These are phyloP conservation scores for Fusarium pseudonygamai DNA, from an alignment of 2,329 filamentous ascomycete genomes.

Conservation along the genomic window DNA sequence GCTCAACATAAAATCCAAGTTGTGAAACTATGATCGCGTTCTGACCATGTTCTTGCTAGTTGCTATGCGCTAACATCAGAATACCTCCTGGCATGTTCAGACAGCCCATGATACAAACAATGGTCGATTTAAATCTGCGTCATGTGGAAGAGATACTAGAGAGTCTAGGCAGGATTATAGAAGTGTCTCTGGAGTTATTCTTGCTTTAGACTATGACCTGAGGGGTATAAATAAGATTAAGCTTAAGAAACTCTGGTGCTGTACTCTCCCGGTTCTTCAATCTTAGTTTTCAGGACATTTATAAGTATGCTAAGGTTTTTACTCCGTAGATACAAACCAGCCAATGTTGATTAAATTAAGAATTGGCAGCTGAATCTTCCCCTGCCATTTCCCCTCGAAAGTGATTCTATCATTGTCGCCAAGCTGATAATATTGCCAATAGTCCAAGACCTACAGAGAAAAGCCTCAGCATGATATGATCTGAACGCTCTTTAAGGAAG, in stretches of 20 bases:
- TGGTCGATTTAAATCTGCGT: background rate
- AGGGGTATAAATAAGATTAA: background rate
- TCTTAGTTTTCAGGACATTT: background rate
- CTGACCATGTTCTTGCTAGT: background rate
- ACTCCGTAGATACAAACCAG: background rate
- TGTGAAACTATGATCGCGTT: rapidly evolving
- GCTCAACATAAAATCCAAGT: no score
- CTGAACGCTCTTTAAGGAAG: background rate
- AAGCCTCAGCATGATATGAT: background rate
- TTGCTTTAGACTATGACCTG: background rate
- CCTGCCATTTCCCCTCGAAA: no score
- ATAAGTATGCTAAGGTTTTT: background rate
- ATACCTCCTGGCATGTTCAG: background rate
- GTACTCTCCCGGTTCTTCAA: background rate
- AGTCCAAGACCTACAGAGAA: background rate
- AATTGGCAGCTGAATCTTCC: background rate
- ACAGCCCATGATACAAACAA: background rate
- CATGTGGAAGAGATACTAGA: background rate
- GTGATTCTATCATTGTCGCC: background rate
- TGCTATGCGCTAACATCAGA: background rate
- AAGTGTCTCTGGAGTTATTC: background rate
- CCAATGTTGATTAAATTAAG: background rate
- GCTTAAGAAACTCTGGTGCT: background rate
- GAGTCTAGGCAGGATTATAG: background rate
- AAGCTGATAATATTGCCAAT: background rate